Base-by-base conservation (phyloP, 768 basidiomycete genomes). In the Hortiboletus campestris region DNA sequence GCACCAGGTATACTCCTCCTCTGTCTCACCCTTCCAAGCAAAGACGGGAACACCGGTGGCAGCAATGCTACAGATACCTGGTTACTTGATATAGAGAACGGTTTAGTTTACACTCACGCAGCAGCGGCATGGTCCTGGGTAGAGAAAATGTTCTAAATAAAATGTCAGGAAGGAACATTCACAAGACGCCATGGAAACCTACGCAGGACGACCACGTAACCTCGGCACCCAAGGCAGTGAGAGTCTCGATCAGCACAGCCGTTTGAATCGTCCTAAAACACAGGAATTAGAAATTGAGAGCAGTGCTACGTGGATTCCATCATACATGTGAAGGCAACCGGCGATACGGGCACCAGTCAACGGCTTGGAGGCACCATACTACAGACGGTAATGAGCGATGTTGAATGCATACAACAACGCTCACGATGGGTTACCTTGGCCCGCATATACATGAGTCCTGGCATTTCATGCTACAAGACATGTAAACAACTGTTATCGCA, bases 11-110 rank as follows among this genome's bases (percentile, higher is more conserved):
- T 98, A 98, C 73, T 99, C 97, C 75, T 98, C 97, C 71, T 98
- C 97, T 44, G 95, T 95, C 80, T 99, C 97, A 53, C 97, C 97
- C 80, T 99, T 99, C 97, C 97, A 99, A 40, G 97, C 97, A 69
- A 86, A 99, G 67, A 98, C 97, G 62, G 97, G 97, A 53, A 98
- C 91, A 63, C 96, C 96, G 56, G 97, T 98, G 17, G 94, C 96
- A 61, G 96, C 96, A 61, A 98, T 98, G 62, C 91, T 93, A 65
- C 20, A 53, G 12, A 57, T 5, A 29, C 3, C 35, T 14, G 8
- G 49, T 63, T 38, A 60, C 20, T 41, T 45, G 52, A 25, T 13
- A 35, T 41, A 44, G 43, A 36, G 4, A 22, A 46, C 1, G 14
- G 25, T 34, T 39, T 42, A 55, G 11, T 41, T 4, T 19, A 19